Percentiles rank a stretch among this genome's conserved stretches.
These are phyloP conservation scores for Sporothrix phasma DNA, from an alignment of 2,329 filamentous ascomycete genomes.

Conservation along the genomic window DNA sequence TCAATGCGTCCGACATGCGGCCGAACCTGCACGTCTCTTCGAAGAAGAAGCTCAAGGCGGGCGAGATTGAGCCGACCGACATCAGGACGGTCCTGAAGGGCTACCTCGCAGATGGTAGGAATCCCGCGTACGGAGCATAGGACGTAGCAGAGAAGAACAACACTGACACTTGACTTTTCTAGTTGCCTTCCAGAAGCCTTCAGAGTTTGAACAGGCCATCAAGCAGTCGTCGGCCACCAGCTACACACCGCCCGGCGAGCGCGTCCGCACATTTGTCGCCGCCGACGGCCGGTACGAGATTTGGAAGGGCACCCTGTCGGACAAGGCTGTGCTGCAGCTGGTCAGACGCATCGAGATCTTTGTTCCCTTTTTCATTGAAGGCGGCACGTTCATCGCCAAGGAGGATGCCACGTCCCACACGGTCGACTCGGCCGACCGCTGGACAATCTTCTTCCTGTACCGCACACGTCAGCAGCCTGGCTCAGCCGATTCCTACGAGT, in stretches of 20 bases:
- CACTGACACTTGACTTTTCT: not conserved
- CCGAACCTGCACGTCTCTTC: slow-evolving; percentile 65
- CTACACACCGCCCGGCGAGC: slow-evolving; percentile 65
- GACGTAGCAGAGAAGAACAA: not conserved
- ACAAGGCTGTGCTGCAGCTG: slow-evolving; percentile 59
- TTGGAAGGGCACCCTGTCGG: slow-evolving; percentile 67
- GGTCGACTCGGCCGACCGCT: slow-evolving; percentile 61
- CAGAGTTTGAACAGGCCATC: slow-evolving; percentile 53
- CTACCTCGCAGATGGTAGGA: slow-evolving; percentile 56
- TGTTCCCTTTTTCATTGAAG: slow-evolving; percentile 83
- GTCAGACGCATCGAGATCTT: slow-evolving; percentile 75
- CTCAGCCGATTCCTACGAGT: slow-evolving; percentile 43
- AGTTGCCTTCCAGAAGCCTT: slow-evolving; percentile 58
- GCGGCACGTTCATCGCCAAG: slow-evolving; percentile 60
- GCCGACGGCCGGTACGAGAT: slow-evolving; percentile 63
- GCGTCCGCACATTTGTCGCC: slow-evolving; percentile 53
- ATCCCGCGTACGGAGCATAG: not conserved
- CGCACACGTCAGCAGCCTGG: slow-evolving; percentile 37
- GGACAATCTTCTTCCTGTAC: slow-evolving; percentile 86
- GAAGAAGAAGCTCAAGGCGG: slow-evolving; percentile 59
- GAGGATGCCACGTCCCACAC: slow-evolving; percentile 38
- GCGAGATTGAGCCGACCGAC: slow-evolving; percentile 59
- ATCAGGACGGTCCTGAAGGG: slow-evolving; percentile 53
- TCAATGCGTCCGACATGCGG: slow-evolving; percentile 60
- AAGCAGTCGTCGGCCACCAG: slow-evolving; percentile 30